Evolutionary conservation across 2,329 filamentous ascomycete species (phyloP).

Genomic region (Alternaria gansuensis): DNA sequence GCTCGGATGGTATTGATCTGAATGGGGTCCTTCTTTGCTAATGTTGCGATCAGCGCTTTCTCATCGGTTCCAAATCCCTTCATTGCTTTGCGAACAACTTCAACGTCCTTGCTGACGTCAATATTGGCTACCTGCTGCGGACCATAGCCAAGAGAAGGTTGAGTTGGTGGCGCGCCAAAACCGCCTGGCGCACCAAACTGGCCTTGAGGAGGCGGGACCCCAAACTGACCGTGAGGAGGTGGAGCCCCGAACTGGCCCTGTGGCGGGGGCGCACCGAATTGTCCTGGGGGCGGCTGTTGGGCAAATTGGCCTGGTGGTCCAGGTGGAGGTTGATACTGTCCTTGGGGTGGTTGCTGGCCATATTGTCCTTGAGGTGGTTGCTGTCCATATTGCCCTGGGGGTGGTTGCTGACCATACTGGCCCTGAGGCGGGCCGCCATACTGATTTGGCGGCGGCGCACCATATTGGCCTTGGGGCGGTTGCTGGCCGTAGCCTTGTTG

Average conservation of each 20-base stretch:
- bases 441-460: slow-evolving; percentile 48
- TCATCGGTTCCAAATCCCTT: slow-evolving; percentile 94
- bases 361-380: slow-evolving; percentile 28
- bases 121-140: slow-evolving; percentile 66
- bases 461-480: slow-evolving; percentile 42
- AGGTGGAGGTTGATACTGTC: slow-evolving; percentile 43
- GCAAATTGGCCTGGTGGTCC: slow-evolving; percentile 34
- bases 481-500: slow-evolving; percentile 41
- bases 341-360: slow-evolving; percentile 36
- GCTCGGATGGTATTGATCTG: slow-evolving; percentile 72
- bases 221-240: slow-evolving; percentile 37
- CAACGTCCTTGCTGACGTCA: slow-evolving; percentile 73
- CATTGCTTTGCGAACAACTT: slow-evolving; percentile 81
- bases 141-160: slow-evolving; percentile 75
- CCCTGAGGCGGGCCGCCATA: slow-evolving; percentile 33
- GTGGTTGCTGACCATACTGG: slow-evolving; percentile 46
- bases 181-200: slow-evolving; percentile 36
- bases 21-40: slow-evolving; percentile 78
- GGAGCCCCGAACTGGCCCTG: slow-evolving; percentile 50
- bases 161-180: slow-evolving; percentile 50
- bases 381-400: slow-evolving; percentile 26
- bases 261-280: slow-evolving; percentile 21
- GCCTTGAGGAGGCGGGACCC: slow-evolving; percentile 32
- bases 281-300: slow-evolving; percentile 35
- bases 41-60: slow-evolving; percentile 72